Base-by-base conservation (phyloP, 2,329 filamentous ascomycete genomes). In the Xenosphaeropsis pyriputrescens region DNA sequence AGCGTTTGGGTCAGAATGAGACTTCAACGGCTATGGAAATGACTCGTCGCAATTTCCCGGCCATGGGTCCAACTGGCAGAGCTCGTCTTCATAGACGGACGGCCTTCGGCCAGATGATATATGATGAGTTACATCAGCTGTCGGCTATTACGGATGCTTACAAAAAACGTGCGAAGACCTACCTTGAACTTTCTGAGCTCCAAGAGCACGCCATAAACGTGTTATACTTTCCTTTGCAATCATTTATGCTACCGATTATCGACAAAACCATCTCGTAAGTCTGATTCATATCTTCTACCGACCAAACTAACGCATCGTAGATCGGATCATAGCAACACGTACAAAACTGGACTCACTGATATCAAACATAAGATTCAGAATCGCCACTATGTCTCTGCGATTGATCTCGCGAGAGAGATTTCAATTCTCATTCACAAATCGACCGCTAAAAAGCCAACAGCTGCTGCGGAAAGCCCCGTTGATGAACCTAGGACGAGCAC, bases 11-110 rank as follows among this genome's bases (percentile, higher is more conserved):
- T 56, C 88, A 95, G 57, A 82, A 95, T 70, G 89, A 96, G 57
- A 85, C 85, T 0, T 98, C 96, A 57, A 89, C 89, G 6, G 94
- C 86, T 0, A 94, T 95, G 81, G 91, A 98, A 59, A 79, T 98
- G 46, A 95, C 91, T 2, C 74, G 91, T 37, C 80, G 91, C 41
- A 89, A 96, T 58, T 98, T 95, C 58, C 82, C 82, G n/a, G 80
- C 82, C 29, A 94, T 96, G 85, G 91, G 91, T 6, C 77, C 82
- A 31, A 78, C 76, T 34, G 91, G 91, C 39, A 77, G 79, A 50
- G 72, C 81, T 18, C 73, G 85, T 35, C 67, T 98, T 19, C 68
- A 79, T 36, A 72, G 86, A 41, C 78, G 91, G 33, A 88, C 96
- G 47, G 83, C 89, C 44, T 98, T 98, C 56, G 86, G 85, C 6